Conservation (phyloP, 1,139 yeast species). For the Suhomyces bolitotheri region DNA sequence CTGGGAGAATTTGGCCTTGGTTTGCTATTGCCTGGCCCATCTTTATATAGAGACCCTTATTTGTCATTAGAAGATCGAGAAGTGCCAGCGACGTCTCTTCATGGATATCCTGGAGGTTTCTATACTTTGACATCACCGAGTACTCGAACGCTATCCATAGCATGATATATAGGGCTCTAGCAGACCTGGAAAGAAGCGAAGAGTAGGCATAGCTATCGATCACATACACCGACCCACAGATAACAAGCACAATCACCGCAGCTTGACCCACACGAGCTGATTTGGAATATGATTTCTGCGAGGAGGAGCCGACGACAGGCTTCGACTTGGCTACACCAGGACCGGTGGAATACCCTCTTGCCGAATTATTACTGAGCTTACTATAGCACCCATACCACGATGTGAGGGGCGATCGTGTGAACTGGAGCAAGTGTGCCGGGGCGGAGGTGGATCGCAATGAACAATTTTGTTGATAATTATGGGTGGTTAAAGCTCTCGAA, state of each 20-base stretch:
- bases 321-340: not conserved
- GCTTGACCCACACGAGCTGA: no score
- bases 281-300: not conserved
- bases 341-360: no score
- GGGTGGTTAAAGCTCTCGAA: no score
- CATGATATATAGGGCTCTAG: slow-evolving; percentile 50
- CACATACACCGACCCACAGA: slow-evolving; percentile 23
- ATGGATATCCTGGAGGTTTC: slow-evolving; percentile 53
- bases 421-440: no score
- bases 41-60: slow-evolving; percentile 75
- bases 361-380: no score
- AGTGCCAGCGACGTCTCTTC: slow-evolving; percentile 59
- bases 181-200: slow-evolving; percentile 53
- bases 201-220: slow-evolving; percentile 47
- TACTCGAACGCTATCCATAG: slow-evolving; percentile 61
- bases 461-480: no score
- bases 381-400: no score
- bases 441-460: no score
- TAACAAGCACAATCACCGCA: not conserved
- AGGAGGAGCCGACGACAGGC: no score
- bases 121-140: slow-evolving; percentile 46
- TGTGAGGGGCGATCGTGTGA: no score
- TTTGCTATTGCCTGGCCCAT: slow-evolving; percentile 76
- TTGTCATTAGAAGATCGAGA: slow-evolving; percentile 50
- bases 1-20: slow-evolving; percentile 67